These are phyloP conservation scores for Cryptococcus neoformans DNA, from an alignment of 1,284 basidiomycete species.

Conservation along the genomic window DNA sequence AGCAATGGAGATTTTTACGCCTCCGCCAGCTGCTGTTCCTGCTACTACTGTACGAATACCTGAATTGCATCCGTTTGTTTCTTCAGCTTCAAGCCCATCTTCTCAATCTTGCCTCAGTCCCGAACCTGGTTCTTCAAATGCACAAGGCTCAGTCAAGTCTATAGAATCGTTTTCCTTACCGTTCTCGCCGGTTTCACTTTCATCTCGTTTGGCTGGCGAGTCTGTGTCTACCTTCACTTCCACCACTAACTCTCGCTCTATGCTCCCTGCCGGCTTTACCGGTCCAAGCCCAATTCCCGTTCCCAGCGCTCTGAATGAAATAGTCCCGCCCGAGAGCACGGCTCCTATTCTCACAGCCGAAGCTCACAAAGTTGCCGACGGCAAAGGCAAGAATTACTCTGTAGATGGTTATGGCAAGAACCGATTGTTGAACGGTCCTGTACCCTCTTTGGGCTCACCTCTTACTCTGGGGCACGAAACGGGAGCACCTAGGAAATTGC, in stretches of 20 bases:
- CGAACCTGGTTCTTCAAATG: no score
- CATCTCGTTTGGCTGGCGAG: not conserved
- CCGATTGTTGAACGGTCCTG: not conserved
- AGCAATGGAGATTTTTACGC: conserved; percentile 1
- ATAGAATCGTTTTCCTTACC: not conserved
- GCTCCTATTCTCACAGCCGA: conserved; percentile 5
- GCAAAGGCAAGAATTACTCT: not conserved
- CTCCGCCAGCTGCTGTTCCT: not conserved
- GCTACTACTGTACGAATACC: conserved; percentile 2
- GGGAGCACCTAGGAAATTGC: not conserved
- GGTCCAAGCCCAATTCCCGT: no score
- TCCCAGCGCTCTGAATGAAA: no score
- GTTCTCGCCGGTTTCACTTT: not conserved
- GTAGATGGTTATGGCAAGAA: not conserved
- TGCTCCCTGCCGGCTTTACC: no score
- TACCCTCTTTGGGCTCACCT: conserved; percentile 1
- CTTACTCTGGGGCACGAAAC: not conserved
- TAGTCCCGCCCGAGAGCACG: not conserved
- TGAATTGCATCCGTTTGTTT: not conserved
- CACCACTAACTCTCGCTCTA: no score
- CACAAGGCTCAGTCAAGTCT: no score
- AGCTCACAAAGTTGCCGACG: not conserved
- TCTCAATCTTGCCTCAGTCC: not conserved
- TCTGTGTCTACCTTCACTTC: no score
- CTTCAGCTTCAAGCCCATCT: not conserved